A percentile compares a stretch with the other conserved stretches of the same genome.
phyloP scores from a whole-genome alignment of 208 protist species.

The Acanthamoeba divionensis region DNA sequence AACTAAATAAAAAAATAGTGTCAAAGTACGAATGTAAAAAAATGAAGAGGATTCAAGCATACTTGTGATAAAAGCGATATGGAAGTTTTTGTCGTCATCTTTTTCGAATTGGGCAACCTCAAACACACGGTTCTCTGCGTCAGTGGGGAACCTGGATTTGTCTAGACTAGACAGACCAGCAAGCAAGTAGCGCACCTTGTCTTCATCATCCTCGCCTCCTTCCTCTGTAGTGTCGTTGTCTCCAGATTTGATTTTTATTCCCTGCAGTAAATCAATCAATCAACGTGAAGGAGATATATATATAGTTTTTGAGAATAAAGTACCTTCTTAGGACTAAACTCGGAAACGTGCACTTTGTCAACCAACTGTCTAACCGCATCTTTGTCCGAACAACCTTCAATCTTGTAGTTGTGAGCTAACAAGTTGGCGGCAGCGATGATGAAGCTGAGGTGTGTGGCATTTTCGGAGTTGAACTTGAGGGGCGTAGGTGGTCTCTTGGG shows the following conservation, averaged over 20 bases:
- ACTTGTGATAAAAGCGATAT: conserved; percentile 68
- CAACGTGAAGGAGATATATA: too few relatives aligned
- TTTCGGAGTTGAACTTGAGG: conserved; percentile 78
- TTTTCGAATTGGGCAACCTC: conserved; percentile 72
- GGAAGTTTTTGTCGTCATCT: conserved; percentile 85
- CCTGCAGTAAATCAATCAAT: too few relatives aligned
- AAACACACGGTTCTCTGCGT: background rate
- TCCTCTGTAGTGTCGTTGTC: conserved; percentile 40
- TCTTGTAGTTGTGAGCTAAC: conserved; percentile 78
- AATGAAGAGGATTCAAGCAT: conserved; percentile 11
- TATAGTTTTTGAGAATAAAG: too few relatives aligned
- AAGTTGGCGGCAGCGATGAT: conserved; percentile 85
- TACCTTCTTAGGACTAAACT: too few relatives aligned
- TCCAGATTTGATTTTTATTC: conserved; percentile 41
- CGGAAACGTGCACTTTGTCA: too few relatives aligned
- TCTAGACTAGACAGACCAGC: background rate
- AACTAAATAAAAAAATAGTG: conserved; percentile 61
- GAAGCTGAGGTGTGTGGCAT: conserved; percentile 80
- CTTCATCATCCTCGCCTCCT: conserved; percentile 35
- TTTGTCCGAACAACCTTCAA: too few relatives aligned
- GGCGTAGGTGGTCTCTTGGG: conserved; percentile 86
- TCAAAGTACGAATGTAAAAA: background rate
- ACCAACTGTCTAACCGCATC: too few relatives aligned
- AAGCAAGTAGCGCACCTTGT: conserved; percentile 15
- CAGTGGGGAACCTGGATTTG: conserved; percentile 28